phyloP scores from a whole-genome alignment of 768 basidiomycete genomes.

The Hortiboletus flavorubellus region DNA sequence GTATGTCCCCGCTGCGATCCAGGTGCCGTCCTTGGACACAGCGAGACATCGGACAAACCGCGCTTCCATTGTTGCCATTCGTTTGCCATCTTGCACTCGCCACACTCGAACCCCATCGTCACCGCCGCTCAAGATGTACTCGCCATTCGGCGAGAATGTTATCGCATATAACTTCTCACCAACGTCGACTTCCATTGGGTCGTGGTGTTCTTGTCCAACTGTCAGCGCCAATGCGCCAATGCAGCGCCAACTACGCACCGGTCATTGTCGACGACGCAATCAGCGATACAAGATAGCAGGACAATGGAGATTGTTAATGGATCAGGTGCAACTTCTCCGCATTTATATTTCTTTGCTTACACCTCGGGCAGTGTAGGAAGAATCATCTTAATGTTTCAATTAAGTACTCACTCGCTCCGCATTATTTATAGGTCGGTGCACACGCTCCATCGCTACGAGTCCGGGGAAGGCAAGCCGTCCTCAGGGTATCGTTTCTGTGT shows the following conservation, averaged over 20 bases:
- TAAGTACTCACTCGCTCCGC: too few relatives aligned
- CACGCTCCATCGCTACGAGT: too few relatives aligned
- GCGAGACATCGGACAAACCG: neutral
- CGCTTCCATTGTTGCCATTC: neutral
- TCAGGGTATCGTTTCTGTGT: too few relatives aligned
- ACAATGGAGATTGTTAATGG: neutral
- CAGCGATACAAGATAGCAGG: neutral
- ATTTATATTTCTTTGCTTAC: too few relatives aligned
- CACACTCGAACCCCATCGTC: neutral
- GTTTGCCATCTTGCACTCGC: neutral
- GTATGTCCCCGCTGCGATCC: neutral
- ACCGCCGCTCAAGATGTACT: neutral
- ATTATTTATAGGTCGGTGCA: too few relatives aligned
- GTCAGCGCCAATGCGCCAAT: neutral
- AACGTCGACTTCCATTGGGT: neutral
- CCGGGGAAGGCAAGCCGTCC: too few relatives aligned
- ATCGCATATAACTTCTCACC: neutral
- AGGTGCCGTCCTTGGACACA: neutral
- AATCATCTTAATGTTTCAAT: too few relatives aligned
- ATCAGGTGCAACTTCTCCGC: neutral
- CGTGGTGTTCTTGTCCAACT: neutral
- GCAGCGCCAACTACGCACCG: neutral
- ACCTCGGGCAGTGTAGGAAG: too few relatives aligned
- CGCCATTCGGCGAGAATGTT: neutral
- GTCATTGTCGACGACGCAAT: neutral